A percentile compares a stretch with the other conserved stretches of the same genome.
Conservation (phyloP, 257 asterid genomes). For the Hygrophila difformis region DNA sequence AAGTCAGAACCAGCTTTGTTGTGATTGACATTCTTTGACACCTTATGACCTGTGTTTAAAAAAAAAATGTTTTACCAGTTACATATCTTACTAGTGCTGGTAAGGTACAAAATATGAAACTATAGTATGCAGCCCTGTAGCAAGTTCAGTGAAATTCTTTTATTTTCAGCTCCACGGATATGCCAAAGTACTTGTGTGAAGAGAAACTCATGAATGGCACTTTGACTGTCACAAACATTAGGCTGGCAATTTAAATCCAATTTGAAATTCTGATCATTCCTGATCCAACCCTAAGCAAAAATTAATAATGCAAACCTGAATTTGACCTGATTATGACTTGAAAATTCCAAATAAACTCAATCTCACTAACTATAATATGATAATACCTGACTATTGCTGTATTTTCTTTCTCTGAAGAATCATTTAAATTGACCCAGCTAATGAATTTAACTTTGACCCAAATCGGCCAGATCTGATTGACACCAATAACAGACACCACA, state of each 20-base stretch:
- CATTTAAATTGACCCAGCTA: too few relatives aligned
- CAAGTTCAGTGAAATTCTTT: not conserved
- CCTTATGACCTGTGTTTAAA: conserved; percentile 23
- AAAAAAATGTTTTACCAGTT: conserved; percentile 9
- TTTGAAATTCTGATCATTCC: too few relatives aligned
- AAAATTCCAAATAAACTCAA: too few relatives aligned
- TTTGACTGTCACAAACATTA: conserved; percentile 5
- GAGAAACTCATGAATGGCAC: conserved; percentile 4
- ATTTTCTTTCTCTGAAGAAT: too few relatives aligned
- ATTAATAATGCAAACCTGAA: not conserved
- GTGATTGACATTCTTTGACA: conserved; percentile 21
- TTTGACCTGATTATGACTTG: too few relatives aligned
- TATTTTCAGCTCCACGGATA: conserved; percentile 6
- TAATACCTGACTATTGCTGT: too few relatives aligned
- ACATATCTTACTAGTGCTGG: not conserved
- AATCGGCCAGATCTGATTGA: too few relatives aligned
- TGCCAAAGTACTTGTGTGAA: conserved; percentile 2
- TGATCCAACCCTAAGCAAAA: too few relatives aligned
- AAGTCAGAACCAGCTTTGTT: conserved; percentile 29
- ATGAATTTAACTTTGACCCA: too few relatives aligned
- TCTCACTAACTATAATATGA: too few relatives aligned
- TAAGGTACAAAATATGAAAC: conserved; percentile 3
- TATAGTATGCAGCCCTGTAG: not conserved
- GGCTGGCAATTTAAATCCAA: too few relatives aligned
- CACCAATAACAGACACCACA: too few relatives aligned